Base-by-base conservation (phyloP, 805 yeast genomes). In the Ogataea allantospora region DNA sequence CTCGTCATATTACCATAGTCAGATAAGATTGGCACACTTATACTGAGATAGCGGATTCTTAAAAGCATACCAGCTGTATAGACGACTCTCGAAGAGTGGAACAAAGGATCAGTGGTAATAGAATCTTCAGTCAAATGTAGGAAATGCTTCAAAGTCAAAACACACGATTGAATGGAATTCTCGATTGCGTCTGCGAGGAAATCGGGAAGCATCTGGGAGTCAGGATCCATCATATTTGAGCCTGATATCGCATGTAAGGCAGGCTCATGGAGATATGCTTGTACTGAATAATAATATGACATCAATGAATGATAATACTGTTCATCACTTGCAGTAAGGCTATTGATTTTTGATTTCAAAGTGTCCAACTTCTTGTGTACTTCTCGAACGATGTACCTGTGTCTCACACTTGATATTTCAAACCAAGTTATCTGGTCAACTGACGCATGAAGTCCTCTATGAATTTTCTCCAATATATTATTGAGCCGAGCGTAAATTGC, bases 181-280 rank as follows among this genome's bases (percentile, higher is more conserved):
- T 71, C 65, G 29, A 78, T 69, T 3, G 78, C 61, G 9, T 58
- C 64, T 6, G 70, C 58, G 1, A 77, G 58, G 24, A 46, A 45
- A 1, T 40, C 39, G 2, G 57, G 56, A 30, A 50, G 17, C 33
- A 44, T 28, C 8, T 20, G 15, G 10, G 43, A 23, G n/a, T 43
- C 39, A 2, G 37, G 28, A n/a, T 35, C 43, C 14, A 34, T 12
- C 24, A 33, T 28, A 6, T 43, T 44, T 14, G 39, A 37, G 7
- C 48, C 50, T 29, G 47, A 46, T 11, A 48, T 21, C 22, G 35
- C 40, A 17, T 50, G 56, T 6, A 52, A 21, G 4, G 54, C 46
- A 2, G 83, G 84, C 53, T 81, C 86, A 50, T 78, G 75, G 11
- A 81, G 58, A 53, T 77, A 80, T 0, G 86, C 86, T 52, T 80